Conservation (phyloP, 176 grass and related monocot genomes). For the Juncus inflexus region DNA sequence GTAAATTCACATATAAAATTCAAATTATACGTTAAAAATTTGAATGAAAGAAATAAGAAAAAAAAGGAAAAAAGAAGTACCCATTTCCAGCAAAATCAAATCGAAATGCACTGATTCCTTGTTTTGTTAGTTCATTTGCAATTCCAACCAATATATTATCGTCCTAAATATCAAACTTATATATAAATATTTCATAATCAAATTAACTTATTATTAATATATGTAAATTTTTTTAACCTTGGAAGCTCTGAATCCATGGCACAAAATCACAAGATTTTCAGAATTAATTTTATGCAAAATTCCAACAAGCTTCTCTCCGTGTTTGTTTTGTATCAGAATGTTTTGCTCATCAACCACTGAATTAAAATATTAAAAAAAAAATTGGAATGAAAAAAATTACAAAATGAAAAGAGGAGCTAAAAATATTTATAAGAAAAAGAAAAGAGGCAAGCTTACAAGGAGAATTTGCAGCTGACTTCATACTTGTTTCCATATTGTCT, state of each 20-base stretch:
- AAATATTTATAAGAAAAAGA: slow-evolving; percentile 11
- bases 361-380: slow-evolving; percentile 2
- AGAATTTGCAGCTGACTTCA: slow-evolving; percentile 7
- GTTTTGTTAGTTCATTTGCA: slow-evolving; percentile 40
- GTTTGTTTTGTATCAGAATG: slow-evolving; percentile 50
- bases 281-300: slow-evolving; percentile 62
- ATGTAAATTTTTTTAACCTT: slow-evolving; percentile 37
- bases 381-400: neutral
- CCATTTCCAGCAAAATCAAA: slow-evolving; percentile 98
- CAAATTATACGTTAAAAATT: neutral
- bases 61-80: slow-evolving; percentile 25
- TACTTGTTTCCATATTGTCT: neutral
- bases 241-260: slow-evolving; percentile 79
- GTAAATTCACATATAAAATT: neutral
- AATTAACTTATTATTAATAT: neutral
- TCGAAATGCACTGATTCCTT: slow-evolving; percentile 50
- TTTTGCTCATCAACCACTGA: slow-evolving; percentile 37
- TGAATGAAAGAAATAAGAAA: neutral
- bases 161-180: slow-evolving; percentile 37
- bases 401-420: neutral
- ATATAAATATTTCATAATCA: neutral
- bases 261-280: slow-evolving; percentile 72
- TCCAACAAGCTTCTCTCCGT: slow-evolving; percentile 69
- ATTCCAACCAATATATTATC: slow-evolving; percentile 72
- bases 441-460: slow-evolving; percentile 10